Conservation (phyloP, 2,329 filamentous ascomycete genomes). For the Scedosporium apiospermum region DNA sequence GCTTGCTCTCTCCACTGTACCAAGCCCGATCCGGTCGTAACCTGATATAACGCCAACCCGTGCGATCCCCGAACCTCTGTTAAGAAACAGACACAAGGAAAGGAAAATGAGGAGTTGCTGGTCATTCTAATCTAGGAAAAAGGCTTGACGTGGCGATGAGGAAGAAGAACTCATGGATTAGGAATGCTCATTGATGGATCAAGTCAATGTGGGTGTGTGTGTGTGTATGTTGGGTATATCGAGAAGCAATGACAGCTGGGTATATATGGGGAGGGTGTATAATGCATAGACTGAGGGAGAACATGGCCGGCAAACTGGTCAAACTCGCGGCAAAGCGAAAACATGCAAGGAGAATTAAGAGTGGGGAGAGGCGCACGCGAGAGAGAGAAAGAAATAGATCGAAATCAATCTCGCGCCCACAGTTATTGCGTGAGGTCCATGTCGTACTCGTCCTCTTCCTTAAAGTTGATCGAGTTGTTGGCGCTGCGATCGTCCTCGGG, state of each 20-base stretch:
- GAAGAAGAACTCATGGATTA: neutral
- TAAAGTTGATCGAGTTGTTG: slow-evolving; percentile 62
- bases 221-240: neutral
- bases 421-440: slow-evolving; percentile 58
- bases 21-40: neutral
- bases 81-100: neutral
- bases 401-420: neutral
- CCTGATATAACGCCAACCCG: neutral
- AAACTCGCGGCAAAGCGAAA: neutral
- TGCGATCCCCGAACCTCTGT: neutral
- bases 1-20: neutral
- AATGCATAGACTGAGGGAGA: neutral
- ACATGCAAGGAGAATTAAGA: neutral
- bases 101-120: neutral
- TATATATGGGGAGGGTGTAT: neutral
- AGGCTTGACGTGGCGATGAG: neutral
- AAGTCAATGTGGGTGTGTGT: neutral
- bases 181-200: neutral
- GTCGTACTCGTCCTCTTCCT: slow-evolving; percentile 88
- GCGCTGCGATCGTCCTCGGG: slow-evolving; percentile 65
- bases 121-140: neutral
- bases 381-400: no score
- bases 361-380: no score
- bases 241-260: neutral
- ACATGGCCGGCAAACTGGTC: neutral